Evolutionary conservation across 768 basidiomycete species (phyloP).

Genomic region (Mrakia frigida): DNA sequence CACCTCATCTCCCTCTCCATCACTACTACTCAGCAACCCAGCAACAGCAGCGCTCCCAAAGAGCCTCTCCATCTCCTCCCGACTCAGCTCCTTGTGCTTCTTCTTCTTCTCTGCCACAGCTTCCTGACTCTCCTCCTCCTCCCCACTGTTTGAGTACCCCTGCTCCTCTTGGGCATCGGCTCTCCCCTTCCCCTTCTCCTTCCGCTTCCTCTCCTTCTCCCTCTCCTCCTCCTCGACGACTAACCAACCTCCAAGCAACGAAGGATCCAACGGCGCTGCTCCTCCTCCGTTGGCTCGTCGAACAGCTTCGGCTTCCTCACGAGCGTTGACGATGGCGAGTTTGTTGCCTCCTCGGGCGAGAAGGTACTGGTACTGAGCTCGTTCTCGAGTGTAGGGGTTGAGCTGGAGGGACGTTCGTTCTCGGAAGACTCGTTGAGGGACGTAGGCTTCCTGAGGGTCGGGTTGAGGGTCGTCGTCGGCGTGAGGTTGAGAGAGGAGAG

Average conservation of each 20-base stretch:
- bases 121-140: not conserved
- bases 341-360: constrained; percentile 15
- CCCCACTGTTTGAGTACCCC: not conserved
- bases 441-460: not conserved
- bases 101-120: not conserved
- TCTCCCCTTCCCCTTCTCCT: not conserved
- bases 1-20: not conserved
- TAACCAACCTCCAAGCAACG: constrained; percentile 12
- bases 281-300: constrained; percentile 5
- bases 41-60: not conserved
- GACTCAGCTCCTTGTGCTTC: not conserved
- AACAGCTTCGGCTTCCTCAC: constrained; percentile 18
- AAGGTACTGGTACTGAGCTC: constrained; percentile 16
- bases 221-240: not conserved
- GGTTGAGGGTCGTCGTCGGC: not conserved
- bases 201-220: constrained; percentile 3
- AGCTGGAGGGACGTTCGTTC: constrained; percentile 29
- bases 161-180: not conserved
- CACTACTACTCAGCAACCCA: constrained; percentile 3
- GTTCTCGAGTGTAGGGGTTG: constrained; percentile 31
- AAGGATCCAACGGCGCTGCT: not conserved
- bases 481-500: not conserved
- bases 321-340: constrained; percentile 14
- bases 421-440: constrained; percentile 7
- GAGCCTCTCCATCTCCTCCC: not conserved